Percentiles rank a stretch among this genome's conserved stretches.
These are phyloP conservation scores for Venturia effusa DNA, from an alignment of 2,329 filamentous ascomycete species.

Conservation along the genomic window DNA sequence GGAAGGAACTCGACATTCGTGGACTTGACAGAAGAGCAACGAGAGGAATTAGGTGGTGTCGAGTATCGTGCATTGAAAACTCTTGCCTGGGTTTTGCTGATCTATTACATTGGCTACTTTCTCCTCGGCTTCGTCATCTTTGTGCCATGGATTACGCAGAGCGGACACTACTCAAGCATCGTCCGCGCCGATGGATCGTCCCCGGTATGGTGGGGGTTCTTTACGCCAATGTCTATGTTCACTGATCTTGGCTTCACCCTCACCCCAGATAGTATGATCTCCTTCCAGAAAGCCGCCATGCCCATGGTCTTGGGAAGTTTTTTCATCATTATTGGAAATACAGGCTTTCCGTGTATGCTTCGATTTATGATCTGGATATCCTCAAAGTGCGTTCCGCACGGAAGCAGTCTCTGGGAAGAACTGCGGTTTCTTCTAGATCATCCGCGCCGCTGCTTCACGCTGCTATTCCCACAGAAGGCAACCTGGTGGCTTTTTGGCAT, in stretches of 20 bases:
- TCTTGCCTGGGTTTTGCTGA: constrained; percentile 59
- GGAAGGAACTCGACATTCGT: constrained; percentile 89
- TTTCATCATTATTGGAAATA: constrained; percentile 89
- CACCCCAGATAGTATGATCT: constrained; percentile 87
- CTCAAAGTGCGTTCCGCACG: constrained; percentile 54
- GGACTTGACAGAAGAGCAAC: constrained; percentile 76
- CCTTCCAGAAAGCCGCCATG: constrained; percentile 68
- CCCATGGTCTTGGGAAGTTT: constrained; percentile 70
- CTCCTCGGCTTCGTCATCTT: constrained; percentile 63
- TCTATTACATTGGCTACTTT: constrained; percentile 78
- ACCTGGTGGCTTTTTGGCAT: constrained; percentile 96
- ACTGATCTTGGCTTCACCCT: constrained; percentile 92
- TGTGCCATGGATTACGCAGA: constrained; percentile 67
- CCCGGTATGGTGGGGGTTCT: constrained; percentile 84
- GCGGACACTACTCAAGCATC: constrained; percentile 49
- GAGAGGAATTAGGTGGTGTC: constrained; percentile 90
- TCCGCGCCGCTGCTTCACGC: constrained; percentile 87
- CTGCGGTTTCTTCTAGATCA: constrained; percentile 85
- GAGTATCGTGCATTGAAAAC: constrained; percentile 91
- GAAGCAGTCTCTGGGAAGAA: constrained; percentile 75
- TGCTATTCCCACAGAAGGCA: constrained; percentile 79
- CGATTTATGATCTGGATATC: constrained; percentile 82
- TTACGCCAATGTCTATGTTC: constrained; percentile 77
- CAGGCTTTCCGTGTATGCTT: constrained; percentile 88
- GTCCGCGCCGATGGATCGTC: constrained; percentile 53